These are phyloP conservation scores for Blumeriella jaapii DNA, from an alignment of 2,329 filamentous ascomycete genomes.

Conservation along the genomic window DNA sequence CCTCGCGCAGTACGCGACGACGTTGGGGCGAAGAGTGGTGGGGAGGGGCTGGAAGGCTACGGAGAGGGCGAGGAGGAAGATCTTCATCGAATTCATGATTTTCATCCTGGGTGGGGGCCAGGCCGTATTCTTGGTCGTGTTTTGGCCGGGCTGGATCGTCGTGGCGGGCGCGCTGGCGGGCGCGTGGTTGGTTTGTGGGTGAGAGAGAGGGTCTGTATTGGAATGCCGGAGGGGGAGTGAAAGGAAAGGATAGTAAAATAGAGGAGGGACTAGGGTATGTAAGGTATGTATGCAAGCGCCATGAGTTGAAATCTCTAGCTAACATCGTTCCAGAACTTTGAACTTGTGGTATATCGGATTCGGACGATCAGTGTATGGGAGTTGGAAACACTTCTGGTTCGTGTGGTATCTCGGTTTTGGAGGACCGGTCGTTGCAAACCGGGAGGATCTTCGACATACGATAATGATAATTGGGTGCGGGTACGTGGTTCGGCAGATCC, in stretches of 20 bases:
- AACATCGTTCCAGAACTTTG: too few relatives aligned
- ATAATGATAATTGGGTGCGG: too few relatives aligned
- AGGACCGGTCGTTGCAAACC: too few relatives aligned
- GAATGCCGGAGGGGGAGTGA: too few relatives aligned
- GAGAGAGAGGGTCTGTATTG: too few relatives aligned
- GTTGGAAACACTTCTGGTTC: too few relatives aligned
- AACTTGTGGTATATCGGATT: too few relatives aligned
- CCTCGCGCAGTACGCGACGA: slow-evolving; percentile 4
- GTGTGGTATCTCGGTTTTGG: too few relatives aligned
- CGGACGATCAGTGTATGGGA: too few relatives aligned
- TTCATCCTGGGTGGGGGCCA: slow-evolving; percentile 24
- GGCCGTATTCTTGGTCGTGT: slow-evolving; percentile 18
- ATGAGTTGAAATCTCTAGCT: neutral
- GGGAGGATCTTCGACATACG: too few relatives aligned
- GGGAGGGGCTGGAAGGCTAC: slow-evolving; percentile 12
- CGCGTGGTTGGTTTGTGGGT: slow-evolving; percentile 11
- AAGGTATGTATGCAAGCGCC: too few relatives aligned
- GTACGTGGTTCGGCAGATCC: too few relatives aligned
- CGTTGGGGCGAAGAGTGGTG: slow-evolving; percentile 1
- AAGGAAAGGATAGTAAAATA: neutral
- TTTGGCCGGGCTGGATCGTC: slow-evolving; percentile 27
- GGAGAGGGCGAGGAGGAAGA: slow-evolving; percentile 17
- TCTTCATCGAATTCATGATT: slow-evolving; percentile 22
- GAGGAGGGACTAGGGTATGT: neutral
- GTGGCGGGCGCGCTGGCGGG: slow-evolving; percentile 13